phyloP scores from a whole-genome alignment of 495 filamentous ascomycete species.

The Friedmanniomyces simplex region DNA sequence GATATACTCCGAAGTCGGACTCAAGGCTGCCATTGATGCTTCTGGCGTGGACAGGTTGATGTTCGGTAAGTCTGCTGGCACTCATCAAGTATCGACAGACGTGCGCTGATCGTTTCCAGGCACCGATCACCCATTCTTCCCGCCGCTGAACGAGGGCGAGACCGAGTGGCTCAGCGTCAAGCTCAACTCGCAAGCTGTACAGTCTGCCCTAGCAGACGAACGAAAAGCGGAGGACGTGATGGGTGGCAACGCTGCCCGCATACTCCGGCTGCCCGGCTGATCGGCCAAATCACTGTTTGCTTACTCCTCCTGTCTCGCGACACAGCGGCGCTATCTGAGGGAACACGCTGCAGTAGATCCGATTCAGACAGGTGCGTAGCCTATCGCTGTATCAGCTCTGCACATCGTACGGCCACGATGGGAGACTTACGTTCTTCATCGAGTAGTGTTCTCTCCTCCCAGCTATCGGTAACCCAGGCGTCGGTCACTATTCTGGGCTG shows the following conservation, averaged over 20 bases:
- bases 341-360: neutral
- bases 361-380: constrained; percentile 1
- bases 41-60: constrained; percentile 57
- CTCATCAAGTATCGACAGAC: neutral
- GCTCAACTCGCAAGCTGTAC: constrained; percentile 64
- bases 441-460: constrained; percentile 64
- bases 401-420: neutral
- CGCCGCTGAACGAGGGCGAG: constrained; percentile 50
- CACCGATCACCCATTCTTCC: constrained; percentile 94
- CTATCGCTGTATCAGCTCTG: constrained; percentile 4
- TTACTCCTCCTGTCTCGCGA: too few relatives aligned
- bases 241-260: constrained; percentile 29
- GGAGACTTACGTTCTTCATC: constrained; percentile 56
- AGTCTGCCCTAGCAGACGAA: constrained; percentile 46
- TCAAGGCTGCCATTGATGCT: constrained; percentile 61
- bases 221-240: constrained; percentile 31
- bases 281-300: neutral
- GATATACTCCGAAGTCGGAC: constrained; percentile 61
- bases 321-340: too few relatives aligned
- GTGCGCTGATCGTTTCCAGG: constrained; percentile 31
- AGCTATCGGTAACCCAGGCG: constrained; percentile 70
- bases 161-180: constrained; percentile 74
- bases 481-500: constrained; percentile 61
- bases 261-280: constrained; percentile 21
- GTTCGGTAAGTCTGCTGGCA: constrained; percentile 48